These are phyloP conservation scores for Rhytidiadelphus loreus DNA, from an alignment of 225 moss, liverwort and hornwort genomes.

Conservation along the genomic window DNA sequence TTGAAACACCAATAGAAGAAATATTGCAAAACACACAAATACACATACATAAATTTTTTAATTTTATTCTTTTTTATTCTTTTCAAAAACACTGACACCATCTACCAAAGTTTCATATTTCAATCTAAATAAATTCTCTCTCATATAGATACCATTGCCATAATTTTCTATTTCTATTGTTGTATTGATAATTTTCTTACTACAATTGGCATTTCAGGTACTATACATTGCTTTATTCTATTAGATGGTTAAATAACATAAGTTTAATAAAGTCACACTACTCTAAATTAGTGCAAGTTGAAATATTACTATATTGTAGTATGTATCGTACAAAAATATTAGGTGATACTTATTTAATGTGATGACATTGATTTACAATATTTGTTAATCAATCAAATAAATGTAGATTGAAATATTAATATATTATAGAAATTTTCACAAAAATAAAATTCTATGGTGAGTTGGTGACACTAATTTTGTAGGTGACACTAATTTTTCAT, in stretches of 20 bases:
- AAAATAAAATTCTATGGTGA: neutral
- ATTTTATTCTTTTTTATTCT: too few species aligned
- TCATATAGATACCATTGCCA: accelerated
- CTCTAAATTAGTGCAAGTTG: neutral
- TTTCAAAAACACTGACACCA: accelerated
- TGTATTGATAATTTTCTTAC: accelerated
- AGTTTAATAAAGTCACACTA: too few species aligned
- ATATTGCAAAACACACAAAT: neutral
- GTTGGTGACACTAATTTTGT: accelerated
- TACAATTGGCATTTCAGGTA: accelerated
- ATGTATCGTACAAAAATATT: neutral
- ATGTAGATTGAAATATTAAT: neutral
- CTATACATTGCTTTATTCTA: accelerated
- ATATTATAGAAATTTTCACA: neutral
- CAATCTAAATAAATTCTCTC: accelerated
- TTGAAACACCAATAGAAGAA: accelerated
- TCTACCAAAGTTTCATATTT: neutral
- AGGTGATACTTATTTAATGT: too few species aligned
- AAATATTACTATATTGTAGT: neutral
- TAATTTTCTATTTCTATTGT: neutral
- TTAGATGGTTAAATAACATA: too few species aligned
- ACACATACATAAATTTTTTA: too few species aligned
- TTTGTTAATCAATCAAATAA: neutral
- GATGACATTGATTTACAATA: neutral
- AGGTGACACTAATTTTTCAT: neutral